phyloP scores from a whole-genome alignment of 2,329 filamentous ascomycete genomes.

The Trichoderma sp. region DNA sequence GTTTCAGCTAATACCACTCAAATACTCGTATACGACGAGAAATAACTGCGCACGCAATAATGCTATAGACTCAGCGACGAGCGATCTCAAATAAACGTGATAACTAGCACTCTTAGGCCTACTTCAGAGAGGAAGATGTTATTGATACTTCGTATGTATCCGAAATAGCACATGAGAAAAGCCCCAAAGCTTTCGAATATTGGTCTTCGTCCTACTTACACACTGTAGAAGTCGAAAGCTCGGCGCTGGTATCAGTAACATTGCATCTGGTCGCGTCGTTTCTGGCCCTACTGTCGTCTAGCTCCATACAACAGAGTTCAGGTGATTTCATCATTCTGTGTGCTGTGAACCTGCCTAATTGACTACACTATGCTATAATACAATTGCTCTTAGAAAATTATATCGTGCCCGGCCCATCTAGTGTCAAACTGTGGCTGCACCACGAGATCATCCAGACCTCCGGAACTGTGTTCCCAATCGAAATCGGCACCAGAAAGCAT shows the following conservation, averaged over 20 bases:
- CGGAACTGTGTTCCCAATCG: conserved; percentile 2
- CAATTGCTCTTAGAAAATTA: neutral
- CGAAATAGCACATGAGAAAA: neutral
- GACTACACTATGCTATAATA: neutral
- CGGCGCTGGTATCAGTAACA: neutral
- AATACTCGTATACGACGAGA: neutral
- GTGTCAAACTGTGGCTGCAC: conserved; percentile 5
- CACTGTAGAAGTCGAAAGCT: neutral
- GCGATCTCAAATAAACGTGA: neutral
- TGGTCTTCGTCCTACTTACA: neutral
- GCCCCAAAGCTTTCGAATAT: neutral
- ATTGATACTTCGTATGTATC: neutral
- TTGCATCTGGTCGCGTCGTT: neutral
- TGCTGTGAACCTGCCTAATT: neutral
- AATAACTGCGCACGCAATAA: neutral
- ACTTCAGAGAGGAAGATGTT: neutral
- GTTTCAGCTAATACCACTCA: neutral
- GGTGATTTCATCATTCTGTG: neutral
- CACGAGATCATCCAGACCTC: neutral
- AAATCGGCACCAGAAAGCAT: neutral
- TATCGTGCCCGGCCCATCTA: neutral
- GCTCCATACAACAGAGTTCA: neutral
- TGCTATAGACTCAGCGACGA: neutral
- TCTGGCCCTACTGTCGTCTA: neutral
- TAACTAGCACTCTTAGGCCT: neutral